Percentiles rank a stretch among this genome's conserved stretches.
These are phyloP conservation scores for Dipodascopsis uninucleata DNA, from an alignment of 805 yeast genomes.

Conservation along the genomic window DNA sequence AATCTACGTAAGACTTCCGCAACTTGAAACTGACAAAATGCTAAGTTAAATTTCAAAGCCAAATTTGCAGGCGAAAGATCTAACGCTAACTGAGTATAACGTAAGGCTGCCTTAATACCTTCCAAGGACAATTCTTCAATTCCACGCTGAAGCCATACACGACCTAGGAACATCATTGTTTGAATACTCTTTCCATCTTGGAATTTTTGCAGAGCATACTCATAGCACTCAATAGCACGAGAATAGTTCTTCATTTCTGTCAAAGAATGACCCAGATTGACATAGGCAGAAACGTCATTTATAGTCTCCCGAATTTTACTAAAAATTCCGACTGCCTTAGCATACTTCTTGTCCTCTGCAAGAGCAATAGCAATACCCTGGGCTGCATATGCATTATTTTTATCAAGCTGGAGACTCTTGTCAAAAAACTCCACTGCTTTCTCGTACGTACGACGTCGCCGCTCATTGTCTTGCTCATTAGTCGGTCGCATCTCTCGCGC, in stretches of 20 bases:
- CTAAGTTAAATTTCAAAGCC: conserved; percentile 68
- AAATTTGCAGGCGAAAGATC: conserved; percentile 41
- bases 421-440: conserved; percentile 91
- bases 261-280: conserved; percentile 85
- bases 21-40: conserved; percentile 77
- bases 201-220: conserved; percentile 66
- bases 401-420: conserved; percentile 80
- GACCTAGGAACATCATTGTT: conserved; percentile 68
- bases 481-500: conserved; percentile 68
- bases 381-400: conserved; percentile 88
- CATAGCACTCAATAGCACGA: conserved; percentile 82
- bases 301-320: conserved; percentile 86
- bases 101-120: conserved; percentile 60
- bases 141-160: conserved; percentile 86
- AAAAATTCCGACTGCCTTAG: conserved; percentile 77
- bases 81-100: conserved; percentile 57
- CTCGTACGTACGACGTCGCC: conserved; percentile 67
- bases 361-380: conserved; percentile 94
- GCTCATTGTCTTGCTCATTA: conserved; percentile 49
- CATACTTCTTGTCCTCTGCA: conserved; percentile 63
- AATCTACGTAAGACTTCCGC: conserved; percentile 76
- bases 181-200: conserved; percentile 58
- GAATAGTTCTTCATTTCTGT: conserved; percentile 76
- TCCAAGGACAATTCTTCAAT: conserved; percentile 58
- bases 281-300: conserved; percentile 74